Evolutionary conservation across 163 green algal genomes (phyloP).

Genomic region (Scenedesmus sp.): DNA sequence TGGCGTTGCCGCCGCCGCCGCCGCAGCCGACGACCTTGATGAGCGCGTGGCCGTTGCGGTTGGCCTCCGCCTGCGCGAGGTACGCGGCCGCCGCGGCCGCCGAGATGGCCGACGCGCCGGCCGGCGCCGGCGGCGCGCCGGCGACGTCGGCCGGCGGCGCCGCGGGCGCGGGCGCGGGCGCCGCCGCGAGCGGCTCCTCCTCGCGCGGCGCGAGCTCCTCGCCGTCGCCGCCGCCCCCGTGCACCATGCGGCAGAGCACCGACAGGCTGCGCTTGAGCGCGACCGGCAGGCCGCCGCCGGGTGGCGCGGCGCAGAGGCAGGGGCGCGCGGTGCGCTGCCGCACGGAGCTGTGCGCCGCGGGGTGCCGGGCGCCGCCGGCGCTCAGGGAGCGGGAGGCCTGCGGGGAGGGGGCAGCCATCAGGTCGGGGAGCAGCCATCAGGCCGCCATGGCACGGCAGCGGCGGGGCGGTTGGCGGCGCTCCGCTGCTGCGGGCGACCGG

Average conservation of each 20-base stretch:
- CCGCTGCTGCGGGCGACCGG: too few relatives aligned
- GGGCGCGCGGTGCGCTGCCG: too few relatives aligned
- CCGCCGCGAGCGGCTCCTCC: not conserved
- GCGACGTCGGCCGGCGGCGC: too few relatives aligned
- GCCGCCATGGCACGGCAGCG: too few relatives aligned
- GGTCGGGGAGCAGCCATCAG: too few relatives aligned
- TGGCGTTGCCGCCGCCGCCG: conserved; percentile 92
- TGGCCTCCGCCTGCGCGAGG: conserved; percentile 3
- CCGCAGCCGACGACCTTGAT: conserved; percentile 94
- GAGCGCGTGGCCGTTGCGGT: conserved; percentile 64
- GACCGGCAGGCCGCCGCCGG: conserved; percentile 3
- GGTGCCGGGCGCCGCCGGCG: not conserved
- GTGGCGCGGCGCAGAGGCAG: too few relatives aligned
- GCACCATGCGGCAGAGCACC: conserved; percentile 39
- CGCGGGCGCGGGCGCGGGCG: not conserved
- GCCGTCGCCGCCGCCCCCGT: not conserved
- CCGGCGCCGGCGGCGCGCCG: too few relatives aligned
- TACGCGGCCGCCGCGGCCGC: not conserved
- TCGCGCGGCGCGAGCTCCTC: not conserved
- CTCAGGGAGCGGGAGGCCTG: too few relatives aligned
- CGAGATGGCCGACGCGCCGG: too few relatives aligned
- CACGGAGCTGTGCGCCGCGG: too few relatives aligned
- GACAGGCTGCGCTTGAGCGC: conserved; percentile 34
- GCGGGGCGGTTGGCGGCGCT: too few relatives aligned
- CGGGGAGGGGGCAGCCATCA: too few relatives aligned